phyloP scores from a whole-genome alignment of 2,329 filamentous ascomycete species.

The Ploettnerulaceae sp. region DNA sequence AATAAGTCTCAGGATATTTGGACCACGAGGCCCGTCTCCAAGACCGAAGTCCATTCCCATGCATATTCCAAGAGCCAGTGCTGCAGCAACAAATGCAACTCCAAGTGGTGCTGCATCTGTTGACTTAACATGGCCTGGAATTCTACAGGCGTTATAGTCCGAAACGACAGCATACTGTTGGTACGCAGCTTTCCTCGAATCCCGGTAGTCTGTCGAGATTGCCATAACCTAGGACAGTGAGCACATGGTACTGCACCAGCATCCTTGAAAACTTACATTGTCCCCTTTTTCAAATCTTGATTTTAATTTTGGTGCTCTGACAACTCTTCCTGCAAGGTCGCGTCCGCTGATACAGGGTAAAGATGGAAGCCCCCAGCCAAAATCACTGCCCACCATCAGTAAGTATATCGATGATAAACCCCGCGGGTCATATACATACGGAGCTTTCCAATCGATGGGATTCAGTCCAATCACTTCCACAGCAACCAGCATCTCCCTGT shows the following conservation, averaged over 20 bases:
- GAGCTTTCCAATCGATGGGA: conserved; percentile 76
- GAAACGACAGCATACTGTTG: conserved; percentile 49
- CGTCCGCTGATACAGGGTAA: conserved; percentile 32
- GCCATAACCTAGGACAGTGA: conserved; percentile 34
- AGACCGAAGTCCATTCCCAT: conserved; percentile 60
- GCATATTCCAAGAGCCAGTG: conserved; percentile 61
- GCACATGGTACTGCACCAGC: conserved; percentile 17
- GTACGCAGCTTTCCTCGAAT: conserved; percentile 30
- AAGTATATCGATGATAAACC: conserved; percentile 49
- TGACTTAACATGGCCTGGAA: conserved; percentile 22
- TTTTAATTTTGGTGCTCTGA: conserved; percentile 40
- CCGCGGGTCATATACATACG: conserved; percentile 73
- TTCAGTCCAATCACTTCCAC: conserved; percentile 60
- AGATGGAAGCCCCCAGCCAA: conserved; percentile 30
- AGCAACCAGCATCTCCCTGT: conserved; percentile 58
- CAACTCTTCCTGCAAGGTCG: conserved; percentile 63
- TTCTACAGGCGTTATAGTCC: conserved; percentile 30
- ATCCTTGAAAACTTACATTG: conserved; percentile 37
- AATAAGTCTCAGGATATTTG: conserved; percentile 53
- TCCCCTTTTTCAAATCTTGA: conserved; percentile 52
- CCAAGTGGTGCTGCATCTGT: conserved; percentile 29
- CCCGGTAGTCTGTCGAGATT: conserved; percentile 33
- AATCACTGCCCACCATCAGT: conserved; percentile 50
- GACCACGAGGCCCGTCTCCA: conserved; percentile 43
- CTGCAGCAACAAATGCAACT: conserved; percentile 52